A percentile compares a stretch with the other conserved stretches of the same genome.
Evolutionary conservation across 2,329 filamentous ascomycete genomes (phyloP).

Genomic region (Colletotrichum camelliae): DNA sequence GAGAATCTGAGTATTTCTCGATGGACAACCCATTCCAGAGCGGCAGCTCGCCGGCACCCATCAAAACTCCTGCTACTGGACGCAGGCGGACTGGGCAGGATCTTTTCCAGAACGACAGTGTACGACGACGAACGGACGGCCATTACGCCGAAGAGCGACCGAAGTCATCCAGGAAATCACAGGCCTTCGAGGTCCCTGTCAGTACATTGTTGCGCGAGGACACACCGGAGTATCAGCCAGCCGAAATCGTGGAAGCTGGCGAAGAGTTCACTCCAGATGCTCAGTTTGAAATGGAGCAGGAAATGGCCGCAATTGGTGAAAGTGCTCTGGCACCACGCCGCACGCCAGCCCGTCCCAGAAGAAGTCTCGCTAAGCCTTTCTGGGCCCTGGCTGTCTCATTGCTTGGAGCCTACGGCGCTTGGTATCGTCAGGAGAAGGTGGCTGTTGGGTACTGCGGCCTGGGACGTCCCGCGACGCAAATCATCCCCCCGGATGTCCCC

Average conservation of each 20-base stretch:
- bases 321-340: conserved; percentile 48
- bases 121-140: conserved; percentile 48
- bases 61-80: conserved; percentile 49
- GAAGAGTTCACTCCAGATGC: conserved; percentile 97
- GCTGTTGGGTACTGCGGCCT: conserved; percentile 94
- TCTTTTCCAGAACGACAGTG: conserved; percentile 36
- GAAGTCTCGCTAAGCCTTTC: conserved; percentile 67
- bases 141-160: conserved; percentile 6
- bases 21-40: conserved; percentile 92
- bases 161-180: conserved; percentile 41
- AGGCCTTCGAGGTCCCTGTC: conserved; percentile 63
- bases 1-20: conserved; percentile 67
- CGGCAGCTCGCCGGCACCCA: conserved; percentile 70
- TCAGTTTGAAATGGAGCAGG: conserved; percentile 78
- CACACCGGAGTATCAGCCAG: conserved; percentile 32
- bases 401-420: conserved; percentile 74
- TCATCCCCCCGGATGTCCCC: conserved; percentile 53
- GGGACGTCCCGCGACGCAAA: conserved; percentile 64
- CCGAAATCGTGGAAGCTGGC: conserved; percentile 65
- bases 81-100: conserved; percentile 49
- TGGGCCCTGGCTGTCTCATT: conserved; percentile 75
- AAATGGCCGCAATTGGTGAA: conserved; percentile 64
- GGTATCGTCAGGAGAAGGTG: conserved; percentile 96
- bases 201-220: conserved; percentile 39
- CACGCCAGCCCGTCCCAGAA: conserved; percentile 41